Evolutionary conservation across 2,329 filamentous ascomycete genomes (phyloP).

Genomic region (Verticillium dahliae): DNA sequence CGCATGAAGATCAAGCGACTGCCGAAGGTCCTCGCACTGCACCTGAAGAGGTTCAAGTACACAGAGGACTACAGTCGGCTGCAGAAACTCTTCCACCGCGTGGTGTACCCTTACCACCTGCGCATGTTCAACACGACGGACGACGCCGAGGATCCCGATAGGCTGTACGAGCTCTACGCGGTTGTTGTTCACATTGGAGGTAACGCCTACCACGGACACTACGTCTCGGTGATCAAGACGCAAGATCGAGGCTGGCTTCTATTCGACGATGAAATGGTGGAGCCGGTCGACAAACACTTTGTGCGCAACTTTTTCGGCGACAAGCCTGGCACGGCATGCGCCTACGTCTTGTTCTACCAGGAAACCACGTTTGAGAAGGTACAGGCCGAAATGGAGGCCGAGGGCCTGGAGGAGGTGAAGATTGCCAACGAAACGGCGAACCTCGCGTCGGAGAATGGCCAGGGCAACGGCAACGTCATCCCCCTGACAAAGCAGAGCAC

Average conservation of each 20-base stretch:
- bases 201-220: slow-evolving; percentile 95
- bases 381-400: slow-evolving; percentile 73
- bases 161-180: slow-evolving; percentile 92
- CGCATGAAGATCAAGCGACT: slow-evolving; percentile 98
- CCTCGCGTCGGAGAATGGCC: slow-evolving; percentile 40
- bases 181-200: slow-evolving; percentile 97
- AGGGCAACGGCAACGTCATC: slow-evolving; percentile 30
- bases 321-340: slow-evolving; percentile 82
- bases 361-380: slow-evolving; percentile 70
- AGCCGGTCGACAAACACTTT: slow-evolving; percentile 94
- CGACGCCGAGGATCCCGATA: slow-evolving; percentile 86
- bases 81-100: slow-evolving; percentile 93
- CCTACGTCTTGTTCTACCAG: slow-evolving; percentile 96
- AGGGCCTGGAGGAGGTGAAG: slow-evolving; percentile 59
- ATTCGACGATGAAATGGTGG: slow-evolving; percentile 98
- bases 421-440: slow-evolving; percentile 51
- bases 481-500: slow-evolving; percentile 45
- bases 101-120: slow-evolving; percentile 94
- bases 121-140: slow-evolving; percentile 97
- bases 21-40: slow-evolving; percentile 84
- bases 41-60: slow-evolving; percentile 97
- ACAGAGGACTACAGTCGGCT: slow-evolving; percentile 90
- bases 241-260: slow-evolving; percentile 92
- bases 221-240: slow-evolving; percentile 96
- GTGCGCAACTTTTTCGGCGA: slow-evolving; percentile 97